These are phyloP conservation scores for Rhododendron mucronatum DNA, from an alignment of 148 eudicot genomes.

Conservation along the genomic window DNA sequence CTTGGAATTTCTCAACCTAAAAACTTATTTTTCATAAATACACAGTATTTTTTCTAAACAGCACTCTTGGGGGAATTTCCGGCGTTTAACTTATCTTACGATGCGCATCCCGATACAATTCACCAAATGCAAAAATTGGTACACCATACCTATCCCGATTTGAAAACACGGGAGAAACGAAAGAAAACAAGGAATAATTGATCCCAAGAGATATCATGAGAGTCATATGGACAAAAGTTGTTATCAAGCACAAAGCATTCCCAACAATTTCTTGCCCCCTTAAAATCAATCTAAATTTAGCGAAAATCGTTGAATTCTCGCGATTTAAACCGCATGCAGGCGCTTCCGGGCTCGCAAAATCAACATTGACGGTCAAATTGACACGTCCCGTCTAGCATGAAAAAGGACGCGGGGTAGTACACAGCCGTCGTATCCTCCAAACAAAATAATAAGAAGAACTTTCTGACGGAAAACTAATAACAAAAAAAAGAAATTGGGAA, in stretches of 20 bases:
- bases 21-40: too few relatives aligned
- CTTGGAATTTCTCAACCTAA: too few relatives aligned
- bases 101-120: too few relatives aligned
- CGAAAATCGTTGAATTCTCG: background rate
- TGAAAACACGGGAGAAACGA: too few relatives aligned
- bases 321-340: background rate
- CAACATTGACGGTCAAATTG: background rate
- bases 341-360: background rate
- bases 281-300: background rate
- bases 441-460: background rate
- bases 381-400: background rate
- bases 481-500: background rate
- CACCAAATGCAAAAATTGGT: too few relatives aligned
- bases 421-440: background rate
- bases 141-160: too few relatives aligned
- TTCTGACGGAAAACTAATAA: background rate
- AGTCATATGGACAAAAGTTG: background rate
- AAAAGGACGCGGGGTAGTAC: too few relatives aligned
- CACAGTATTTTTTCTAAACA: too few relatives aligned
- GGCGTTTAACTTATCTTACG: too few relatives aligned
- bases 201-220: background rate
- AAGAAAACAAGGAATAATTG: background rate
- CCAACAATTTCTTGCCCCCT: background rate
- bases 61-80: too few relatives aligned
- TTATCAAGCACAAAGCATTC: background rate